These are phyloP conservation scores for Silene noctiflora DNA, from an alignment of 179 eudicot species.

Conservation along the genomic window DNA sequence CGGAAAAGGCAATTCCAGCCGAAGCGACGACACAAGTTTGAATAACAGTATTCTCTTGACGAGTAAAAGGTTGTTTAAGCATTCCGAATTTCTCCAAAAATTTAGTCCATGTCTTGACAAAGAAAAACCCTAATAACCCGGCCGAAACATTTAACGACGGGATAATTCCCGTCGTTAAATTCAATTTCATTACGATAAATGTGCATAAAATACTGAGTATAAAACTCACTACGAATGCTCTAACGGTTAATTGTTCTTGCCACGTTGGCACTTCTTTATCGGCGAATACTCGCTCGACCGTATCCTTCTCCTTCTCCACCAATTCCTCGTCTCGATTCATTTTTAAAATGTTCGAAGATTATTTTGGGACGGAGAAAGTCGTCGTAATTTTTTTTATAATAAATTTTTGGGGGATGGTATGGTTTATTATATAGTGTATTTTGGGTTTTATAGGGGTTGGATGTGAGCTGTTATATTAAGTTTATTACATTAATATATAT, in stretches of 20 bases:
- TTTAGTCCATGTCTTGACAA: conserved; percentile 73
- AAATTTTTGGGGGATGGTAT: not conserved
- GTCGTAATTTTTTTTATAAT: not conserved
- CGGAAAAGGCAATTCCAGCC: conserved; percentile 82
- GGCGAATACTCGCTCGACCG: conserved; percentile 58
- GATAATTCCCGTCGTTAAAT: conserved; percentile 78
- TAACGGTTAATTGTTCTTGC: conserved; percentile 53
- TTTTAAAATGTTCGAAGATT: not conserved
- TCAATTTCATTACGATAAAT: conserved; percentile 80
- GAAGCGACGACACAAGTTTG: conserved; percentile 87
- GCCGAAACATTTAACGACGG: conserved; percentile 88
- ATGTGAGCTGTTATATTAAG: not conserved
- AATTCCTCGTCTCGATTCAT: conserved; percentile 1
- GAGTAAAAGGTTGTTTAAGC: conserved; percentile 69
- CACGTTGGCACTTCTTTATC: conserved; percentile 55
- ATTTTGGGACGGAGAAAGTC: not conserved
- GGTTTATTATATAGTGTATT: not conserved
- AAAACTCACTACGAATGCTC: conserved; percentile 62
- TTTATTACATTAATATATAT: too few species aligned
- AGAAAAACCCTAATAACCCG: conserved; percentile 72
- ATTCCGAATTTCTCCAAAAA: conserved; percentile 46
- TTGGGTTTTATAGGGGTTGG: not conserved
- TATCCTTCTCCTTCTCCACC: not conserved
- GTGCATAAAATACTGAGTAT: conserved; percentile 52
- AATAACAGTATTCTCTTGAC: conserved; percentile 85